Evolutionary conservation across 2,329 filamentous ascomycete species (phyloP), one percentile per base, ranked within the genome.

Genomic region (Colletotrichum eremochloae): DNA sequence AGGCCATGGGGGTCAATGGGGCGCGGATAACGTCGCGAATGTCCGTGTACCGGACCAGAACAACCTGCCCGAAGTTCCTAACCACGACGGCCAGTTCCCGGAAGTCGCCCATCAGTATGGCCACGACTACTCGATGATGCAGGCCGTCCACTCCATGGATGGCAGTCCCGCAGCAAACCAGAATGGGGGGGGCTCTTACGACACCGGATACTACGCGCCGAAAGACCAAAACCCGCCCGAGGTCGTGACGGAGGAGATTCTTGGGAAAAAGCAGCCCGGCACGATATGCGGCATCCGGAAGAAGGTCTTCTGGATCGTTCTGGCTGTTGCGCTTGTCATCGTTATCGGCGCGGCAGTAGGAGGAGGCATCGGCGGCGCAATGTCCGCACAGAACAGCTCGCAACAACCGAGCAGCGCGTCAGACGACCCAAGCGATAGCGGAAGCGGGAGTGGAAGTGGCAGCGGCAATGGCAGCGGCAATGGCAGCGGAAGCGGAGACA

Each of bases 301-400:
- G 40, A 74, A 74, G 61, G n/a, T 60, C 1, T 74, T 75, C 31
- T 74, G 71, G 73, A 67, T 74, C 9, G 29, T 72, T 4, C 48
- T 72, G 20, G 64, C 50, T 0, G 50, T 64, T 0, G 67, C 64
- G 5, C 29, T 72, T 12, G 5, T 74, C 36, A 18, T 74, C 11
- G 42, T 72, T n/a, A 52, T 75, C 29, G 68, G 36, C 11, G 67
- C 67, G 11, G 63, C 56, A 2, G 68, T 74, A 8, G 73, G 73
- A 15, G 67, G 63, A 40, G 73, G 73, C 12, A 64, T 75, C 20
- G 73, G 71, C 11, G 65, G 36, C 9, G 52, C 64, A 11, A 24
- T 66, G 33, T 58, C 72, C 1, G 57, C 61, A 12, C n/a, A 48
- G 31, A 58, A 73, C 40, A 72, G 44, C 24, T 63, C 69, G 9